These are phyloP conservation scores for Dendrobium catenatum DNA, from an alignment of 106 monocot genomes.

Conservation along the genomic window DNA sequence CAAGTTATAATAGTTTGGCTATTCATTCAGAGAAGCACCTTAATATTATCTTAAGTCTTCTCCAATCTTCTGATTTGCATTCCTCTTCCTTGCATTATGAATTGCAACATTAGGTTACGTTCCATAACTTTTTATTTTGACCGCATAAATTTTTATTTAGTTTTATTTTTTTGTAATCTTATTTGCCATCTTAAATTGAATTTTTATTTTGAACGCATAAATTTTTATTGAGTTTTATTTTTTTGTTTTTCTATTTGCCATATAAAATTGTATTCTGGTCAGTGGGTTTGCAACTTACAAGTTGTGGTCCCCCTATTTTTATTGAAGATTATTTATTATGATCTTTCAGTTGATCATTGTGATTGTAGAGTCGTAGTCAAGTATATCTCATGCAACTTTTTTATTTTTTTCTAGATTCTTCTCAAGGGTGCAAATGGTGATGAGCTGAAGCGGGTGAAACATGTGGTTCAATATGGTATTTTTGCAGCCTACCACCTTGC, in stretches of 20 bases:
- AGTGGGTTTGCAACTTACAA: background rate
- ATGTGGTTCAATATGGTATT: conserved; percentile 62
- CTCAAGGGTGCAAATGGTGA: conserved; percentile 53
- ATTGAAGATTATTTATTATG: background rate
- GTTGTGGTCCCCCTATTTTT: background rate
- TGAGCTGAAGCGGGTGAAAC: conserved; percentile 71
- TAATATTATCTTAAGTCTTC: background rate
- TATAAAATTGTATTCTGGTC: background rate
- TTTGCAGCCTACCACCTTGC: conserved; percentile 76
- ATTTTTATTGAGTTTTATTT: too few relatives aligned
- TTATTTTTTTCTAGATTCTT: conserved; percentile 32
- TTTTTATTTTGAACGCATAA: too few relatives aligned
- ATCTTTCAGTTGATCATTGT: background rate
- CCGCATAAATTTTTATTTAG: too few relatives aligned
- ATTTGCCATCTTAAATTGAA: too few relatives aligned
- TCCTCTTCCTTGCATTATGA: background rate
- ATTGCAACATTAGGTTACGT: background rate
- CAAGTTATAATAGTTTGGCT: background rate
- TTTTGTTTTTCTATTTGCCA: background rate
- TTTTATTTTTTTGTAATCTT: too few relatives aligned
- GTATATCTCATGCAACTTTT: conserved; percentile 1
- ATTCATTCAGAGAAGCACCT: background rate
- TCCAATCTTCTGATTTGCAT: background rate
- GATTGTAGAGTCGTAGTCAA: background rate
- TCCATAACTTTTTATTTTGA: too few relatives aligned